These are phyloP conservation scores for Blastomyces silverae DNA, from an alignment of 2,329 filamentous ascomycete species.

Conservation along the genomic window DNA sequence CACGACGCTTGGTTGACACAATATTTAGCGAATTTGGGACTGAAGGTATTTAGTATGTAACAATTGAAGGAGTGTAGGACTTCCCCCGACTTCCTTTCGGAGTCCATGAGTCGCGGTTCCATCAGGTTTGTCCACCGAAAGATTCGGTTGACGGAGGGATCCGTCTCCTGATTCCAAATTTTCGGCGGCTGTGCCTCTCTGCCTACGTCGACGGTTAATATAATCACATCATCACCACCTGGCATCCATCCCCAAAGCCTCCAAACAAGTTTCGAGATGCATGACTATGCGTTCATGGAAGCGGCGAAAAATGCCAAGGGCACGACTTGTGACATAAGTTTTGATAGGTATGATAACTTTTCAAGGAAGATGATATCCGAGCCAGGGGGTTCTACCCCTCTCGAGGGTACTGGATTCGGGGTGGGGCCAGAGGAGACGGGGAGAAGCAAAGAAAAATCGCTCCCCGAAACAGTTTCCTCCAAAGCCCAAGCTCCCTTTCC, in stretches of 20 bases:
- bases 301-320: background rate
- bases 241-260: background rate
- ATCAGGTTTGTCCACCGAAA: background rate
- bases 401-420: background rate
- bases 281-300: background rate
- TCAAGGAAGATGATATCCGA: background rate
- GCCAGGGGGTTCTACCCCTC: background rate
- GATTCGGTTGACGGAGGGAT: background rate
- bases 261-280: background rate
- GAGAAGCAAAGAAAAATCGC: background rate
- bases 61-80: background rate
- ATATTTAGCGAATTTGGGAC: background rate
- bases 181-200: conserved; percentile 1
- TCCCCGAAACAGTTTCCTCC: background rate
- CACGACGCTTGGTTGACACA: background rate
- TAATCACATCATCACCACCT: background rate
- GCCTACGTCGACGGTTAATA: background rate
- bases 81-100: background rate
- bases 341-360: background rate
- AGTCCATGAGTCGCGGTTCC: background rate
- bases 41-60: background rate
- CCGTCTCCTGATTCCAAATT: background rate
- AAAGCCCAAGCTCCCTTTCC: conserved; percentile 6
- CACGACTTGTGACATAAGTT: background rate
- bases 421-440: too few species aligned